phyloP scores from a whole-genome alignment of 2,329 filamentous ascomycete genomes.

The Esteya vermicola region DNA sequence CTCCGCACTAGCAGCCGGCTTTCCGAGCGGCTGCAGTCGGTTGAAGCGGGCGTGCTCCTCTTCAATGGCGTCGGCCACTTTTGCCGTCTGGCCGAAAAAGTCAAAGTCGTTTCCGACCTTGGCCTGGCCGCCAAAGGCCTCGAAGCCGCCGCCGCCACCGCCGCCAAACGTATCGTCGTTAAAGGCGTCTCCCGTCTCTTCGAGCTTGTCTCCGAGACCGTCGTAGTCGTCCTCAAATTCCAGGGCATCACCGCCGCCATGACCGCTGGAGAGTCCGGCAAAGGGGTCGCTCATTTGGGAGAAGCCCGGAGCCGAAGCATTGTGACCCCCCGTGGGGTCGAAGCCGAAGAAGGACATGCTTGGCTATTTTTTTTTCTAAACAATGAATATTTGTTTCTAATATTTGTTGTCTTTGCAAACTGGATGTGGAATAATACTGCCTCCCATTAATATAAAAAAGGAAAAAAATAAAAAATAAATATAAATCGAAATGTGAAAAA shows the following conservation, averaged over 20 bases:
- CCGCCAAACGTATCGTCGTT: constrained; percentile 89
- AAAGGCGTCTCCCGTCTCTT: constrained; percentile 85
- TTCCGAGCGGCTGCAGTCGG: constrained; percentile 52
- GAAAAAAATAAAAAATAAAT: not conserved
- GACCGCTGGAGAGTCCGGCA: constrained; percentile 57
- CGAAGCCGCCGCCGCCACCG: constrained; percentile 12
- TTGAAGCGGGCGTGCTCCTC: constrained; percentile 81
- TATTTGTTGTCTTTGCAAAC: too few relatives aligned
- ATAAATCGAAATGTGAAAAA: not conserved
- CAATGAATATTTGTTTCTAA: too few relatives aligned
- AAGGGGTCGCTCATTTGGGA: constrained; percentile 76
- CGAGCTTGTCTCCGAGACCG: constrained; percentile 76
- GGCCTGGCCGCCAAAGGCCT: constrained; percentile 20
- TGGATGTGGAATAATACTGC: too few relatives aligned
- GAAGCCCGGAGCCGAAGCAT: constrained; percentile 62
- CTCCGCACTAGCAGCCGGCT: constrained; percentile 15
- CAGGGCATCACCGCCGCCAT: constrained; percentile 43
- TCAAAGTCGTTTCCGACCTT: constrained; percentile 86
- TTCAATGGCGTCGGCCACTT: constrained; percentile 71
- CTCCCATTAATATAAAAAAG: too few relatives aligned
- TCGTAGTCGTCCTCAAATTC: constrained; percentile 98
- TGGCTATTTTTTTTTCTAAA: constrained; percentile 3
- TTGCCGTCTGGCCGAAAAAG: constrained; percentile 86
- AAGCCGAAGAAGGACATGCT: constrained; percentile 92
- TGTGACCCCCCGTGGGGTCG: constrained; percentile 57